These are phyloP conservation scores for Alternaria brassicicola DNA, from an alignment of 2,329 filamentous ascomycete species.

Conservation along the genomic window DNA sequence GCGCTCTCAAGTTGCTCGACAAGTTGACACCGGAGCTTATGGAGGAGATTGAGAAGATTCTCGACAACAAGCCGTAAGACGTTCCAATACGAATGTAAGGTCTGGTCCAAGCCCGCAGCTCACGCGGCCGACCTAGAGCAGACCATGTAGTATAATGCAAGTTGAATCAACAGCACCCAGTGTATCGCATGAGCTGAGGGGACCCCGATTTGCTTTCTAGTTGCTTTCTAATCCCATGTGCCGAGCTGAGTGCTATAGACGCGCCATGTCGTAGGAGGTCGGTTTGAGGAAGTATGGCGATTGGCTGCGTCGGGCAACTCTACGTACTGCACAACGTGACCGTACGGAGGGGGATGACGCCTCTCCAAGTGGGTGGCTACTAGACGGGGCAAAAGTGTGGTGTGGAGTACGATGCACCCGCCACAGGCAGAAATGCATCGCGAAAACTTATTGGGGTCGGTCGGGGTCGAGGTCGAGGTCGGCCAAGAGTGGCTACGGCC, in stretches of 20 bases:
- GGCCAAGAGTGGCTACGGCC: background rate
- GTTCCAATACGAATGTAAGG: constrained; percentile 1
- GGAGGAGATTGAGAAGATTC: constrained; percentile 50
- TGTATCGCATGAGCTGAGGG: background rate
- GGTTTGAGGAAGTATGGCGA: background rate
- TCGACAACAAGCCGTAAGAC: constrained; percentile 48
- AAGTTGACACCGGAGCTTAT: constrained; percentile 50
- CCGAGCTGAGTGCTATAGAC: background rate
- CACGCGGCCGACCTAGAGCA: background rate
- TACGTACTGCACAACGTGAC: background rate
- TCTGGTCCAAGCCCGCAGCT: background rate
- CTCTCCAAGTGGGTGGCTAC: background rate
- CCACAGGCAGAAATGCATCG: background rate
- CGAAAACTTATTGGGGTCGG: background rate
- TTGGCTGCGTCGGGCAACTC: constrained; percentile 1
- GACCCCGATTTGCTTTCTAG: background rate
- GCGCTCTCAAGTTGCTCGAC: constrained; percentile 51
- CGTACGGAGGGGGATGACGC: background rate
- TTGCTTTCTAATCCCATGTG: background rate
- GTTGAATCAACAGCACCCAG: background rate
- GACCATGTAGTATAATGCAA: background rate
- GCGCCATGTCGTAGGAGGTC: constrained; percentile 5
- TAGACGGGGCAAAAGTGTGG: background rate
- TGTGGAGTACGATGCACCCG: background rate
- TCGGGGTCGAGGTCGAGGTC: background rate